These are phyloP conservation scores for Cystofilobasidium bisporidii DNA, from an alignment of 768 basidiomycete species.

Conservation along the genomic window DNA sequence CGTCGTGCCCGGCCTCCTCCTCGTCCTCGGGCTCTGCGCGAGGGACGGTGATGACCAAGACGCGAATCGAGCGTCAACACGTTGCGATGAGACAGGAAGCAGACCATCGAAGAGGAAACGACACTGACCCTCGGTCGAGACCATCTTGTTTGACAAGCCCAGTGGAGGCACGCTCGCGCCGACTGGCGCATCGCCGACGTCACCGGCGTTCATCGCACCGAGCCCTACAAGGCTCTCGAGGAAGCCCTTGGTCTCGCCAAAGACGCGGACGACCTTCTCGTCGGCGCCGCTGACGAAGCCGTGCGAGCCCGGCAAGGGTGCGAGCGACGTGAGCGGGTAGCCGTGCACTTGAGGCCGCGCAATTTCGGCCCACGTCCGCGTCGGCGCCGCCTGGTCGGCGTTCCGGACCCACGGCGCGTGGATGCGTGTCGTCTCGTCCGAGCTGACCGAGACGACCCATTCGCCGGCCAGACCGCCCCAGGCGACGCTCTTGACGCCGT, in stretches of 20 bases:
- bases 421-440: slow-evolving; percentile 86
- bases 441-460: slow-evolving; percentile 55
- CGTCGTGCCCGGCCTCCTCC: slow-evolving; percentile 23
- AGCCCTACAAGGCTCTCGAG: slow-evolving; percentile 52
- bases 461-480: slow-evolving; percentile 57
- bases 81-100: background rate
- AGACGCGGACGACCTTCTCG: slow-evolving; percentile 88
- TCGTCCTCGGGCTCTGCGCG: slow-evolving; percentile 30
- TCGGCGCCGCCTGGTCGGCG: background rate
- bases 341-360: slow-evolving; percentile 93
- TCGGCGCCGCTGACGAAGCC: slow-evolving; percentile 86
- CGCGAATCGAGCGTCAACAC: no score
- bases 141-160: slow-evolving; percentile 86
- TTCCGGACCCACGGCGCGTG: slow-evolving; percentile 52
- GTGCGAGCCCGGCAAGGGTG: slow-evolving; percentile 53
- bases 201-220: slow-evolving; percentile 45
- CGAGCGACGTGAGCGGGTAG: slow-evolving; percentile 75
- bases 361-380: slow-evolving; percentile 50
- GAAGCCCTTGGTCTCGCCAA: slow-evolving; percentile 79
- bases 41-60: slow-evolving; percentile 13
- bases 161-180: slow-evolving; percentile 87
- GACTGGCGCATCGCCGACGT: slow-evolving; percentile 44
- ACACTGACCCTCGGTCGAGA: slow-evolving; percentile 52
- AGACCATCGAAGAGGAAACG: background rate
- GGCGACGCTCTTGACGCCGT: slow-evolving; percentile 62